A percentile compares a stretch with the other conserved stretches of the same genome.
Conservation (phyloP, 495 filamentous ascomycete species). For the Neurospora sp. region DNA sequence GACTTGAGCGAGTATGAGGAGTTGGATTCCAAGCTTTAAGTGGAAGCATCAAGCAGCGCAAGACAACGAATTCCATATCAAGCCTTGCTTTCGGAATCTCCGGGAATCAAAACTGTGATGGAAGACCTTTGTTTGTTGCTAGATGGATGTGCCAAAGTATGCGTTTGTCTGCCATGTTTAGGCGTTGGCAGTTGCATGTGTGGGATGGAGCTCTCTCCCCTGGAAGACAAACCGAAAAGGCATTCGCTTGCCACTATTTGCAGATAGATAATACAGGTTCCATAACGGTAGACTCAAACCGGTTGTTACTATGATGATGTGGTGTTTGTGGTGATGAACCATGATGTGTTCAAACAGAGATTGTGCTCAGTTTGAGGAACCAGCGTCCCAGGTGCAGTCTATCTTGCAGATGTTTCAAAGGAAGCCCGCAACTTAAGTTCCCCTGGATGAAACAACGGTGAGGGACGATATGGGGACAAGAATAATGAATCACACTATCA, state of each 20-base stretch:
- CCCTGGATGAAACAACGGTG: not conserved
- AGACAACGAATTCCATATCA: not conserved
- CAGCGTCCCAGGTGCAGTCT: not conserved
- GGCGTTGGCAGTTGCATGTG: not conserved
- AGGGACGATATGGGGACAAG: not conserved
- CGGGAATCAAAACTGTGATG: not conserved
- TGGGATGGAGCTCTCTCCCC: not conserved
- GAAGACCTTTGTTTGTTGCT: not conserved
- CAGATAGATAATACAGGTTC: not conserved
- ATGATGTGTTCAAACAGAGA: not conserved
- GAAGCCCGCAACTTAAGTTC: not conserved
- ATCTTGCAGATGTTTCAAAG: not conserved
- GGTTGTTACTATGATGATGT: not conserved
- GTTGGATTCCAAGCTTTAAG: conserved; percentile 56
- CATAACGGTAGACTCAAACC: not conserved
- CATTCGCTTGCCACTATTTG: not conserved
- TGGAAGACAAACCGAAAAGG: not conserved
- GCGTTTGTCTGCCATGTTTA: not conserved
- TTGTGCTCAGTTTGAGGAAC: not conserved
- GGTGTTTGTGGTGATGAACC: not conserved
- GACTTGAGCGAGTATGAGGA: conserved; percentile 79
- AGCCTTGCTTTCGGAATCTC: not conserved
- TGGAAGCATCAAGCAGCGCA: not conserved
- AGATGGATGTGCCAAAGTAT: not conserved
- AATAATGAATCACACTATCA: not conserved